Conservation (phyloP, 768 basidiomycete genomes). For the Coprinopsis sp. region DNA sequence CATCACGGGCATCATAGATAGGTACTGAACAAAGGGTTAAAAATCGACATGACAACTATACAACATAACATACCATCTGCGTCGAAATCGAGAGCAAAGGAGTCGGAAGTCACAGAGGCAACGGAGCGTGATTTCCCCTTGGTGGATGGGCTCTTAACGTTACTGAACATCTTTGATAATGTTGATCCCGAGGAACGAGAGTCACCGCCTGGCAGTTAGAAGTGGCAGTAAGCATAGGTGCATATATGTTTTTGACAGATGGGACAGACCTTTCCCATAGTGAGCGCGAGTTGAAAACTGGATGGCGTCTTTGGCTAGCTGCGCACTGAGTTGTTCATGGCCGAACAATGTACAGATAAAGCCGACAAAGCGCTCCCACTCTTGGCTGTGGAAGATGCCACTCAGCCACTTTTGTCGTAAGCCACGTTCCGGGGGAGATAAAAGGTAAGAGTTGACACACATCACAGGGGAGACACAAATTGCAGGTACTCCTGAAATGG, state of each 20-base stretch:
- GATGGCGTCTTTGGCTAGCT: background rate
- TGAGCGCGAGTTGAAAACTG: constrained; percentile 2
- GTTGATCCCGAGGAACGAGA: background rate
- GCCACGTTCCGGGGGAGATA: background rate
- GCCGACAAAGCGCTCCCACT: too few relatives aligned
- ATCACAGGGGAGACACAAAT: background rate
- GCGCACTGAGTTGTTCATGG: background rate
- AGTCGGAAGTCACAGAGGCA: too few relatives aligned
- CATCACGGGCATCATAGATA: constrained; percentile 2
- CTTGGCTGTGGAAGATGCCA: background rate
- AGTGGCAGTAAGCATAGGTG: background rate
- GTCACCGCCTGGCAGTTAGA: background rate
- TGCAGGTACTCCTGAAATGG: background rate
- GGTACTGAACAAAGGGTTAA: background rate
- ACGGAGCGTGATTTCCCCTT: too few relatives aligned
- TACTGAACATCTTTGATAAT: too few relatives aligned
- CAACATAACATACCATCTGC: background rate
- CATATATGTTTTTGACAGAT: background rate
- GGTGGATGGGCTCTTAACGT: too few relatives aligned
- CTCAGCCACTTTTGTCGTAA: background rate
- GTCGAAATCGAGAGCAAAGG: background rate
- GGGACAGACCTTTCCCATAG: too few relatives aligned
- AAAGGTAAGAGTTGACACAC: background rate
- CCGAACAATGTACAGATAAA: background rate
- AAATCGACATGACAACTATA: background rate